Evolutionary conservation across 805 yeast species (phyloP).

Genomic region (Wickerhamiella kurtzmanii): DNA sequence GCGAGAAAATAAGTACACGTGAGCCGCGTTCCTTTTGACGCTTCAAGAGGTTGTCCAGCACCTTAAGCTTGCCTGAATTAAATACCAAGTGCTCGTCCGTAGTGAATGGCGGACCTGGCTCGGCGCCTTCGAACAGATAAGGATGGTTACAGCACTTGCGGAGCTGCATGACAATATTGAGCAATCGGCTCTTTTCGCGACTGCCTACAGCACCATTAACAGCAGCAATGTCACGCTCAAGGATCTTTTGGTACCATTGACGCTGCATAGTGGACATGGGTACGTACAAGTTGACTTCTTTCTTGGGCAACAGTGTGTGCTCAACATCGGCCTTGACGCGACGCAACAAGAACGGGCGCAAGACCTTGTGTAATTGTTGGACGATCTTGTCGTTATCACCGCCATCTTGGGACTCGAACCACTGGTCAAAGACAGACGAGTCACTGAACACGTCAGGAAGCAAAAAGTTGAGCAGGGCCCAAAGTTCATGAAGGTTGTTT

Average conservation of each 20-base stretch:
- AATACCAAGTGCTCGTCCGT: slow-evolving; percentile 88
- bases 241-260: slow-evolving; percentile 74
- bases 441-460: slow-evolving; percentile 93
- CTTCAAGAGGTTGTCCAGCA: slow-evolving; percentile 67
- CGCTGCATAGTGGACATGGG: slow-evolving; percentile 95
- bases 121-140: slow-evolving; percentile 95
- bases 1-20: slow-evolving; percentile 81
- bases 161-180: slow-evolving; percentile 92
- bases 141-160: slow-evolving; percentile 97
- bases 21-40: slow-evolving; percentile 67
- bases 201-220: slow-evolving; percentile 94
- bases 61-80: slow-evolving; percentile 84
- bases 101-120: slow-evolving; percentile 95
- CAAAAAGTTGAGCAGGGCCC: slow-evolving; percentile 86
- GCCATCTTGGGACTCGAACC: slow-evolving; percentile 54
- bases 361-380: slow-evolving; percentile 73
- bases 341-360: slow-evolving; percentile 76
- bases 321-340: slow-evolving; percentile 91
- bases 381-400: slow-evolving; percentile 65
- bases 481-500: slow-evolving; percentile 85
- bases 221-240: slow-evolving; percentile 91
- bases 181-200: slow-evolving; percentile 77
- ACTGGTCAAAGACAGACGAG: slow-evolving; percentile 75
- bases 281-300: slow-evolving; percentile 76
- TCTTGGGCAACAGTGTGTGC: slow-evolving; percentile 76